Conservation (phyloP, 106 monocot species). For the Platanthera zijinensis region DNA sequence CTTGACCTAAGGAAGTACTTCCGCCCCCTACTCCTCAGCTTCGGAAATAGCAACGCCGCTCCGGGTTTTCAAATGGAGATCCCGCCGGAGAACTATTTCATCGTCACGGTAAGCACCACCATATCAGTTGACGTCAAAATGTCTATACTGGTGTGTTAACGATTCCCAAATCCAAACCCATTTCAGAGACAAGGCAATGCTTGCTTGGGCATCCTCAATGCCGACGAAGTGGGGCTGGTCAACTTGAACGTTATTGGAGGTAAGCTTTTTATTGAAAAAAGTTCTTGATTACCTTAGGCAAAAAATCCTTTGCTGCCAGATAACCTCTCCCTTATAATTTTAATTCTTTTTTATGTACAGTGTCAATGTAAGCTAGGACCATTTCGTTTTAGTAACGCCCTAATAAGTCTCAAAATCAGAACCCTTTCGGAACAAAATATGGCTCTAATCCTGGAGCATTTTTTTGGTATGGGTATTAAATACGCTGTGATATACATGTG, state of each 20-base stretch:
- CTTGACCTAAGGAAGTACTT: slow-evolving; percentile 49
- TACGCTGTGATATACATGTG: no score
- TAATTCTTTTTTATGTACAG: no score
- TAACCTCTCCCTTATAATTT: no score
- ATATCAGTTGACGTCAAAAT: not conserved
- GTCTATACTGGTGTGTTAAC: not conserved
- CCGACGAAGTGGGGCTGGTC: slow-evolving; percentile 38
- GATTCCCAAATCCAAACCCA: not conserved
- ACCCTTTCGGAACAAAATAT: no score
- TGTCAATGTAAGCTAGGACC: no score
- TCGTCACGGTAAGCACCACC: slow-evolving; percentile 41
- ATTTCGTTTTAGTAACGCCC: no score
- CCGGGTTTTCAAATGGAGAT: slow-evolving; percentile 31
- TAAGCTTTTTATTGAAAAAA: slow-evolving; percentile 4
- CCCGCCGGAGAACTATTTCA: slow-evolving; percentile 43
- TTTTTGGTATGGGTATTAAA: no score
- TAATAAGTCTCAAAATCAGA: no score
- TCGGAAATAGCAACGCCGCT: slow-evolving; percentile 29
- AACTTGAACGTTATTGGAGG: slow-evolving; percentile 78
- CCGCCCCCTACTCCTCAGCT: slow-evolving; percentile 30
- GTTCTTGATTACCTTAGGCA: no score
- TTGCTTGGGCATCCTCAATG: slow-evolving; percentile 84
- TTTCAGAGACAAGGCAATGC: slow-evolving; percentile 65
- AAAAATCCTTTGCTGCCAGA: no score
- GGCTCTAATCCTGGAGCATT: no score